Evolutionary conservation across 1,284 basidiomycete genomes (phyloP), one percentile per base, ranked within the genome.

Genomic region (Phellinidium pouzarii): DNA sequence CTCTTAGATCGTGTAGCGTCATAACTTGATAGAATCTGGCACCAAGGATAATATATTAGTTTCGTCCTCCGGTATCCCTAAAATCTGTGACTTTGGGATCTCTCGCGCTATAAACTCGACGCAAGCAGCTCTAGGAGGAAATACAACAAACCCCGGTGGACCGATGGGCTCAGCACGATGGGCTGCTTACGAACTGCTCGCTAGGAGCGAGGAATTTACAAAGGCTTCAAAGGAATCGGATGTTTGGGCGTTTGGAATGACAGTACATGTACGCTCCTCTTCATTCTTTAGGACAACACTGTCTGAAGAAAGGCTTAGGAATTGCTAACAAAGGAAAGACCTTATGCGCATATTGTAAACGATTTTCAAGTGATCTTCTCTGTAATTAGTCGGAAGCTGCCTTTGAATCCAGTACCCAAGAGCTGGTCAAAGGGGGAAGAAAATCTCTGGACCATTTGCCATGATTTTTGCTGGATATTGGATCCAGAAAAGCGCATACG

Each of bases 201-300:
- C 31, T 11, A 34, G 14, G 3, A 3, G n/a, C 2, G 44, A 31
- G 22, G 41, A 36, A 12, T 31, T 25, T 17, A 43, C 44, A 22
- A 6, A n/a, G 11, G 36, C 25, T 40, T 40, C 53, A 4, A 44
- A 54, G 22, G 19, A 49, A n/a, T 42, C 53, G 20, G 53, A 54
- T 27, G 43, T 54, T 17, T 54, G 53, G 53, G 38, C 47, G 14
- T 54, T 54, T 22, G 47, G 47, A 2, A 50, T 54, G 53, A 47
- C 44, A 9, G 22, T 50, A 22, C 50, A 50, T 22, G 53, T 50
- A 27, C 22, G 47, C n/a, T n/a, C n/a, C n/a, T n/a, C n/a, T n/a
- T n/a, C n/a, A n/a, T n/a, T n/a, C n/a, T n/a, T n/a, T n/a, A n/a
- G n/a, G n/a, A n/a, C n/a, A n/a, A n/a, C n/a, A n/a, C n/a, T n/a